Percentiles rank a stretch among this genome's conserved stretches.
Conservation (phyloP, 2,329 filamentous ascomycete species). For the Curvularia eragrostidis region DNA sequence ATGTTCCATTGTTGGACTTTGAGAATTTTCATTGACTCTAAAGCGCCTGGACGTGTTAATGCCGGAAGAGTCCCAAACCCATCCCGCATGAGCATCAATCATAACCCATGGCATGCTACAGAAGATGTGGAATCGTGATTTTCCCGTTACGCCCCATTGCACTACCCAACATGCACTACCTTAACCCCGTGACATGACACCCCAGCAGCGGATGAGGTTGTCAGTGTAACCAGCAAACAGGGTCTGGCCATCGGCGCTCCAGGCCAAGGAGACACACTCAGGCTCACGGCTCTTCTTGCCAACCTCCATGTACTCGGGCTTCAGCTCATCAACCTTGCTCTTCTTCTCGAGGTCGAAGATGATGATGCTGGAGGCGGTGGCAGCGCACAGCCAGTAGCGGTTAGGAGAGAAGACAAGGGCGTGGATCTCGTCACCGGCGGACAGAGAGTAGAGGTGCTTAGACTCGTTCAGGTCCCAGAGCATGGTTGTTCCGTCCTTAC, state of each 20-base stretch:
- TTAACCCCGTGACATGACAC: conserved; percentile 53
- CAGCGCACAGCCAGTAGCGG: conserved; percentile 99
- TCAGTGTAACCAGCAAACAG: conserved; percentile 99
- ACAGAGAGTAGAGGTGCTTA: conserved; percentile 99
- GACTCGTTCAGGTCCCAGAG: conserved; percentile 99
- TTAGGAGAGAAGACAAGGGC: conserved; percentile 99
- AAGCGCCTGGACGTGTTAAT: conserved; percentile 53
- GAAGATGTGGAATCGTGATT: conserved; percentile 50
- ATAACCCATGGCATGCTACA: conserved; percentile 50
- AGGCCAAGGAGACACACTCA: conserved; percentile 96
- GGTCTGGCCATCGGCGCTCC: conserved; percentile 98
- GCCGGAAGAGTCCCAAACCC: conserved; percentile 48
- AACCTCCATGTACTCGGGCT: conserved; percentile 94
- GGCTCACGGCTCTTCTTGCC: conserved; percentile 99
- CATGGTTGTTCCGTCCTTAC: conserved; percentile 99
- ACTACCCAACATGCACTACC: conserved; percentile 35
- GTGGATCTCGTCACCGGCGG: conserved; percentile 99
- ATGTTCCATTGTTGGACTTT: conserved; percentile 39
- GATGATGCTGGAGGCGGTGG: conserved; percentile 97
- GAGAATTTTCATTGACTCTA: conserved; percentile 54
- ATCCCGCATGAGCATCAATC: conserved; percentile 46
- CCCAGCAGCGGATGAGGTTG: conserved; percentile 71
- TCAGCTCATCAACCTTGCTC: conserved; percentile 99
- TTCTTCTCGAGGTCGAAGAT: conserved; percentile 99
- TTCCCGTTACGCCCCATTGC: conserved; percentile 40